These are phyloP conservation scores for Citropsis articulata DNA, from an alignment of 345 rosid genomes.

Conservation along the genomic window DNA sequence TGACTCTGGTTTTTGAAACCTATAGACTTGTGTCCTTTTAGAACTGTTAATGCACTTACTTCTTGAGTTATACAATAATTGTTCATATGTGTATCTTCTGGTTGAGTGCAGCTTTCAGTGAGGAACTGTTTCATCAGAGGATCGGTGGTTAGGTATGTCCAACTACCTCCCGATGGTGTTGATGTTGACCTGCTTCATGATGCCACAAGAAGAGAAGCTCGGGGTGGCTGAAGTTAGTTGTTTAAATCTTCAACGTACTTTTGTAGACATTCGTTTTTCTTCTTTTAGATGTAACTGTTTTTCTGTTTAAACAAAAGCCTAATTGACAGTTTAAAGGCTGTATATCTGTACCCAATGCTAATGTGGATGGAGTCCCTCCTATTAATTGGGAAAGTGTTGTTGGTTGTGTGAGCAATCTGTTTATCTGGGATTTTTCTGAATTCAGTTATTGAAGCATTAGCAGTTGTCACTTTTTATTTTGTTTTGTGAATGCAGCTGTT, in stretches of 20 bases:
- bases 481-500: neutral
- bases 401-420: neutral
- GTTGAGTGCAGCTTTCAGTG: slow-evolving; percentile 78
- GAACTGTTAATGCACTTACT: neutral
- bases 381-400: neutral
- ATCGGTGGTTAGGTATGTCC: slow-evolving; percentile 97
- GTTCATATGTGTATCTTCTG: slow-evolving; percentile 3
- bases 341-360: neutral
- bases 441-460: neutral
- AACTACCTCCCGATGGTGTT: slow-evolving; percentile 92
- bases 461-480: neutral
- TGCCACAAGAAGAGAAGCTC: slow-evolving; percentile 99
- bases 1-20: neutral
- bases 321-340: slow-evolving; percentile 8
- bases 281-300: slow-evolving; percentile 17
- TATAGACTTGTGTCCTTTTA: neutral
- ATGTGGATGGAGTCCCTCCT: neutral
- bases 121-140: slow-evolving; percentile 99
- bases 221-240: slow-evolving; percentile 61
- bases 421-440: neutral
- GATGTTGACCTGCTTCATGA: slow-evolving; percentile 96
- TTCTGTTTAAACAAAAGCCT: slow-evolving; percentile 19
- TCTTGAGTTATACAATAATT: neutral
- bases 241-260: slow-evolving; percentile 6
- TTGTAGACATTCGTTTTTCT: slow-evolving; percentile 13